A percentile compares a stretch with the other conserved stretches of the same genome.
These are phyloP conservation scores for Sporothrix globosa DNA, from an alignment of 2,329 filamentous ascomycete genomes.

Conservation along the genomic window DNA sequence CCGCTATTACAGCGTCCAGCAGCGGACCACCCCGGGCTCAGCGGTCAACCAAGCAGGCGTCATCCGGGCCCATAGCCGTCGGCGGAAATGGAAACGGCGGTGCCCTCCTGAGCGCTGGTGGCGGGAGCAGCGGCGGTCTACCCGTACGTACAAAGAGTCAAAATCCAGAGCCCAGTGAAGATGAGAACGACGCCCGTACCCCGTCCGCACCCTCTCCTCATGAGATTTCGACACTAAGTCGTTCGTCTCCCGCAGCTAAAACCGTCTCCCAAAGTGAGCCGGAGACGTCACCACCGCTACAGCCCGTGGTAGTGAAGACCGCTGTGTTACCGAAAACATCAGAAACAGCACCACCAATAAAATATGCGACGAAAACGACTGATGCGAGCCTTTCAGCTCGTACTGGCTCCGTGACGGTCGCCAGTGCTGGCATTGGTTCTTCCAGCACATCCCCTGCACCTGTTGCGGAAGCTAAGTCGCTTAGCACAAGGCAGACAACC, in stretches of 20 bases:
- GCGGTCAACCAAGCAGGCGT: constrained; percentile 17
- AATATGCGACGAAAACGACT: not conserved
- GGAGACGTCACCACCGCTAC: constrained; percentile 33
- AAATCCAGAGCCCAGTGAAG: constrained; percentile 24
- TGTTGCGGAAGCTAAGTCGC: not conserved
- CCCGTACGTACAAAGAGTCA: constrained; percentile 37
- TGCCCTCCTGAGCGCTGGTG: not conserved
- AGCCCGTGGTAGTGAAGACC: constrained; percentile 30
- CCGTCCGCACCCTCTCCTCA: constrained; percentile 2
- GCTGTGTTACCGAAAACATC: not conserved
- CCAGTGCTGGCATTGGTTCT: not conserved
- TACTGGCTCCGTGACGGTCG: not conserved
- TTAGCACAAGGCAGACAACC: constrained; percentile 16
- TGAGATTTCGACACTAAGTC: constrained; percentile 34
- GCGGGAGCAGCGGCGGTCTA: constrained; percentile 28
- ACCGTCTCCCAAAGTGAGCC: constrained; percentile 32
- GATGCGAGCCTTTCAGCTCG: not conserved
- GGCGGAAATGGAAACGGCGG: not conserved
- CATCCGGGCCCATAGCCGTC: constrained; percentile 26
- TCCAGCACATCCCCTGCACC: not conserved
- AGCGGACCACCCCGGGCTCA: constrained; percentile 25
- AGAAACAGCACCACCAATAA: not conserved
- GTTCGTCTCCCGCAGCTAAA: constrained; percentile 32
- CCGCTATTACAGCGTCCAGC: constrained; percentile 31
- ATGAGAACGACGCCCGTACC: constrained; percentile 5